A percentile compares a stretch with the other conserved stretches of the same genome.
phyloP scores from a whole-genome alignment of 306 rosid species.

The Canavalia ensiformis region DNA sequence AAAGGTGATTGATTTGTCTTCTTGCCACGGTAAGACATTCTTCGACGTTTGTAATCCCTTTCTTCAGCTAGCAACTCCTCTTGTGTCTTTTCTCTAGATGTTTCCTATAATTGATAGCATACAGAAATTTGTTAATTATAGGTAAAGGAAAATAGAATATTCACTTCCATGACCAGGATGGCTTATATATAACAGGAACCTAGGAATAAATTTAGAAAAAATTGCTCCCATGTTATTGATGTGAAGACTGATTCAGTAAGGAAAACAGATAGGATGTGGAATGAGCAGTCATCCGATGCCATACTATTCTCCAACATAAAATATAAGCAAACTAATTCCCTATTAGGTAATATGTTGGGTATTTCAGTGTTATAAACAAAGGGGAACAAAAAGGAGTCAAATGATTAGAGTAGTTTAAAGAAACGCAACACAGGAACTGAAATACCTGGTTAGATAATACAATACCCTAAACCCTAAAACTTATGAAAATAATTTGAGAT shows the following conservation, averaged over 20 bases:
- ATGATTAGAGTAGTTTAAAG: background rate
- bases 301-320: background rate
- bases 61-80: slow-evolving; percentile 96
- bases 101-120: slow-evolving; percentile 62
- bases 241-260: background rate
- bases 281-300: background rate
- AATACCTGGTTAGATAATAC: too few species aligned
- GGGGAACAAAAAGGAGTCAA: background rate
- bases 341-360: background rate
- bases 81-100: slow-evolving; percentile 68
- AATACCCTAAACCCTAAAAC: background rate
- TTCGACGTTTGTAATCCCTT: slow-evolving; percentile 94
- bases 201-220: slow-evolving; percentile 8
- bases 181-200: slow-evolving; percentile 6
- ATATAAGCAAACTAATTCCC: slow-evolving; percentile 28
- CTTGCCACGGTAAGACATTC: slow-evolving; percentile 98
- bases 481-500: background rate
- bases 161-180: slow-evolving; percentile 18
- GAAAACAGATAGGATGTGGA: background rate
- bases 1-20: slow-evolving; percentile 72
- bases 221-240: slow-evolving; percentile 10
- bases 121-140: background rate
- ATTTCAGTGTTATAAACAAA: background rate
- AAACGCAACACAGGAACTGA: slow-evolving; percentile 18
- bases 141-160: slow-evolving; percentile 9